These are phyloP conservation scores for Xylaria longipes DNA, from an alignment of 495 filamentous ascomycete species.

Conservation along the genomic window DNA sequence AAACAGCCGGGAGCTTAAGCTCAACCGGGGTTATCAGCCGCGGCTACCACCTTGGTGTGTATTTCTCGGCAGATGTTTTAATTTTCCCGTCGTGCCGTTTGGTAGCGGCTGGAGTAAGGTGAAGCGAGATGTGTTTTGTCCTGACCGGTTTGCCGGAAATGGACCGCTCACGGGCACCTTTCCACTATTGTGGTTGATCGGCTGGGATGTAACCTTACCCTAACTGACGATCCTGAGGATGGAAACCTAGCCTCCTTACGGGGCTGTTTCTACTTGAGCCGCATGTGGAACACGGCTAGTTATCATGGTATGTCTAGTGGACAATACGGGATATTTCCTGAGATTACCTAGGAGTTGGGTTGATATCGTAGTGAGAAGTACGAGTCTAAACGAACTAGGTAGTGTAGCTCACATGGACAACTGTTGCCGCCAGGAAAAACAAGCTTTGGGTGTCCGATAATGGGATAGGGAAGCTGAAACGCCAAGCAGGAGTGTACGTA, in stretches of 20 bases:
- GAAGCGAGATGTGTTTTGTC: conserved; percentile 5
- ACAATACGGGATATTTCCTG: background rate
- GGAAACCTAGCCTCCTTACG: background rate
- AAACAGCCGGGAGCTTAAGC: conserved; percentile 17
- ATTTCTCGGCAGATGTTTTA: conserved; percentile 10
- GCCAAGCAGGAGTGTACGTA: background rate
- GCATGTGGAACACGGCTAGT: background rate
- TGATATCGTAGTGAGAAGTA: background rate
- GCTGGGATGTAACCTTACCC: background rate
- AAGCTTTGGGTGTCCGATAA: background rate
- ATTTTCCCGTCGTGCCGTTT: background rate
- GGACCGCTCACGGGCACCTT: background rate
- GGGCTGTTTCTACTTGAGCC: background rate
- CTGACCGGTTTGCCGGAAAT: background rate
- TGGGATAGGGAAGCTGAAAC: background rate
- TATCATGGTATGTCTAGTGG: background rate
- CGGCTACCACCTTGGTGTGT: background rate
- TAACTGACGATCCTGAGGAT: background rate
- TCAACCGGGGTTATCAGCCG: conserved; percentile 19
- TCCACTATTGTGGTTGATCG: background rate
- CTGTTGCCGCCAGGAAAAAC: background rate
- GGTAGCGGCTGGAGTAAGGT: background rate
- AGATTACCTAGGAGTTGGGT: background rate
- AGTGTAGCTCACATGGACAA: background rate
- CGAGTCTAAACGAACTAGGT: background rate